Evolutionary conservation across 1,284 basidiomycete species (phyloP).

Genomic region (Rhizoctonia solani): DNA sequence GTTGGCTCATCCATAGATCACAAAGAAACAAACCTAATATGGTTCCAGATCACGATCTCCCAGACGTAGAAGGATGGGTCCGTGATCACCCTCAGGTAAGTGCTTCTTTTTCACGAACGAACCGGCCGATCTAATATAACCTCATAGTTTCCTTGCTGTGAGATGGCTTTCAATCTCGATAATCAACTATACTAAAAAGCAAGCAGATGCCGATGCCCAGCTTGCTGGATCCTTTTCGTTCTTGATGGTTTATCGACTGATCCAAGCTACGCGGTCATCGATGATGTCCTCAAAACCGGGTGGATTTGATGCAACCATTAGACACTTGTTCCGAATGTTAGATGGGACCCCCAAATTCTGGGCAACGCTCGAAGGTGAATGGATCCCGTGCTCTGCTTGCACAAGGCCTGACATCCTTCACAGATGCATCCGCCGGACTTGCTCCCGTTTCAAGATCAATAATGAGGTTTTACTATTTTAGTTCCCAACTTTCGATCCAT

Average conservation of each 20-base stretch:
- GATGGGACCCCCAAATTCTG: slow-evolving; percentile 22
- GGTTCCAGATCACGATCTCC: slow-evolving; percentile 25
- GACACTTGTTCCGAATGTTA: slow-evolving; percentile 27
- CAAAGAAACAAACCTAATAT: slow-evolving; percentile 32
- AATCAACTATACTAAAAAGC: not conserved
- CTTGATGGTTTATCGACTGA: slow-evolving; percentile 16
- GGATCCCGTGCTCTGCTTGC: not conserved
- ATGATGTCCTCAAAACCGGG: slow-evolving; percentile 30
- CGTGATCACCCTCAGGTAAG: slow-evolving; percentile 23
- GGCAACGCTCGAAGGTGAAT: slow-evolving; percentile 12
- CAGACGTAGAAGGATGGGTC: slow-evolving; percentile 23
- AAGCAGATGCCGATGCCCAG: slow-evolving; percentile 25
- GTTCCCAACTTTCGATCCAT: slow-evolving; percentile 13
- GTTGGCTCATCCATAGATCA: not conserved
- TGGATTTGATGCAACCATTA: slow-evolving; percentile 15
- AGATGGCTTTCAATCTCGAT: not conserved
- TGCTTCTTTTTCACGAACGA: not conserved
- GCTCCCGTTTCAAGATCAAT: slow-evolving; percentile 27
- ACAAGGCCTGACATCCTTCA: not conserved
- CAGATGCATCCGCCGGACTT: slow-evolving; percentile 22
- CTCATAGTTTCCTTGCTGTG: slow-evolving; percentile 30
- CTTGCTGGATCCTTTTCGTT: slow-evolving; percentile 15
- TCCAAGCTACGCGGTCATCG: slow-evolving; percentile 7
- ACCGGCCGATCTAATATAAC: not conserved
- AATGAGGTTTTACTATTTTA: slow-evolving; percentile 31